Conservation (phyloP, 495 filamentous ascomycete species). For the Xylaria grammica region DNA sequence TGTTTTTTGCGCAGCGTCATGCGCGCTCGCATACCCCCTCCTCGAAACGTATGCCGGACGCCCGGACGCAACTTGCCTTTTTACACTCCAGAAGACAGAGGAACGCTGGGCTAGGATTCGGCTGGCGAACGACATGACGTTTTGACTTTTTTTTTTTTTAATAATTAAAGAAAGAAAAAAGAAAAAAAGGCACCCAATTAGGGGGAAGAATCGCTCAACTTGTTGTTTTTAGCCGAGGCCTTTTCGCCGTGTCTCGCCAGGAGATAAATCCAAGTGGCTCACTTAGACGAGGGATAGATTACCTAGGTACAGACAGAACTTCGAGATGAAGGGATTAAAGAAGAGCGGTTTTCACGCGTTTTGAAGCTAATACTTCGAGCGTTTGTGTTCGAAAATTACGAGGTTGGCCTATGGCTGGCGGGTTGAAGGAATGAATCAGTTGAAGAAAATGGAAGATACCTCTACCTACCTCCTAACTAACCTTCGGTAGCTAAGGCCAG, state of each 20-base stretch:
- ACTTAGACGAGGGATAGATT: too few relatives aligned
- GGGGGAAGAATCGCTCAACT: too few relatives aligned
- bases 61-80: neutral
- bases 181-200: too few relatives aligned
- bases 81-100: neutral
- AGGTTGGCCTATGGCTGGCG: conserved; percentile 24
- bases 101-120: conserved; percentile 7
- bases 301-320: too few relatives aligned
- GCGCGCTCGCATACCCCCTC: conserved; percentile 27
- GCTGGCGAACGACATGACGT: conserved; percentile 1
- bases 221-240: too few relatives aligned
- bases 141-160: neutral
- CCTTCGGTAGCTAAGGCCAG: neutral
- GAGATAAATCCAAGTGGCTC: too few relatives aligned
- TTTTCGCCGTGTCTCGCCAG: too few relatives aligned
- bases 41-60: neutral
- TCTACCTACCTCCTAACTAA: too few relatives aligned
- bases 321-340: too few relatives aligned
- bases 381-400: neutral
- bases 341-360: too few relatives aligned
- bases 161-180: too few relatives aligned
- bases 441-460: too few relatives aligned
- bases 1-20: conserved; percentile 27
- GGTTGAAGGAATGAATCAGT: conserved; percentile 6
- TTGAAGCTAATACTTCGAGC: conserved; percentile 3